Conservation (phyloP, 192 early-diverging fungal species). For the Geranomyces michiganensis region DNA sequence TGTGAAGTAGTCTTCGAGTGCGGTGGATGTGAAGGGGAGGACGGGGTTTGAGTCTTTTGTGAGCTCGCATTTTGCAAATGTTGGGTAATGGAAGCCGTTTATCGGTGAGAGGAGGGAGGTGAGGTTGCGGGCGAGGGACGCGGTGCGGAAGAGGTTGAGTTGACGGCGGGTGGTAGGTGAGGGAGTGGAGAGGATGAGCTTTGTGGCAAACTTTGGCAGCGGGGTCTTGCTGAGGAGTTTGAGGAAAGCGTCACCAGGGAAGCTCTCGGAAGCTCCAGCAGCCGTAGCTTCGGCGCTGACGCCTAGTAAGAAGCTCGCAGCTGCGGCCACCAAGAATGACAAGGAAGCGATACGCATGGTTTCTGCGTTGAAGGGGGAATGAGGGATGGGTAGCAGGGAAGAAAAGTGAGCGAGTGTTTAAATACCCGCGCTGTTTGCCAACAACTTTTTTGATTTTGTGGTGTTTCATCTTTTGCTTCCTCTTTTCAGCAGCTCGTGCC, state of each 20-base stretch:
- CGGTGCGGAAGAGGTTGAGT: background rate
- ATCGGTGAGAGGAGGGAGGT: constrained; percentile 2
- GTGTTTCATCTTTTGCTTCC: no score
- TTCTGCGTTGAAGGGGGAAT: no score
- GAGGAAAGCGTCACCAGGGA: background rate
- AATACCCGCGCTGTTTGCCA: no score
- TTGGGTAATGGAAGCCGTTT: constrained; percentile 6
- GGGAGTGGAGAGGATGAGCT: background rate
- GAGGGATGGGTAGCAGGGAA: no score
- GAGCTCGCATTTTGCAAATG: constrained; percentile 13
- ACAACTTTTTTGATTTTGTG: no score
- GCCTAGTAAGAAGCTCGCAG: no score
- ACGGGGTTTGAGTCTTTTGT: constrained; percentile 5
- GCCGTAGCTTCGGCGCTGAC: no score
- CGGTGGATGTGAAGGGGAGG: background rate
- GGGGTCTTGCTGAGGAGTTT: background rate
- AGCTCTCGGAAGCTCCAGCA: background rate
- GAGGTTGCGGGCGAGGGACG: background rate
- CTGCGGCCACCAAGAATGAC: no score
- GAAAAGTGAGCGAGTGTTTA: no score
- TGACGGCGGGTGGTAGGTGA: background rate
- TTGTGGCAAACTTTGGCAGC: constrained; percentile 1
- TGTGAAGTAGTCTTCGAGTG: constrained; percentile 12
- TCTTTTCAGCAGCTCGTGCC: no score
- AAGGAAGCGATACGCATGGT: no score